Percentiles rank a stretch among this genome's conserved stretches.
Conservation (phyloP, 768 basidiomycete genomes). For the Rhizopogon sp. region DNA sequence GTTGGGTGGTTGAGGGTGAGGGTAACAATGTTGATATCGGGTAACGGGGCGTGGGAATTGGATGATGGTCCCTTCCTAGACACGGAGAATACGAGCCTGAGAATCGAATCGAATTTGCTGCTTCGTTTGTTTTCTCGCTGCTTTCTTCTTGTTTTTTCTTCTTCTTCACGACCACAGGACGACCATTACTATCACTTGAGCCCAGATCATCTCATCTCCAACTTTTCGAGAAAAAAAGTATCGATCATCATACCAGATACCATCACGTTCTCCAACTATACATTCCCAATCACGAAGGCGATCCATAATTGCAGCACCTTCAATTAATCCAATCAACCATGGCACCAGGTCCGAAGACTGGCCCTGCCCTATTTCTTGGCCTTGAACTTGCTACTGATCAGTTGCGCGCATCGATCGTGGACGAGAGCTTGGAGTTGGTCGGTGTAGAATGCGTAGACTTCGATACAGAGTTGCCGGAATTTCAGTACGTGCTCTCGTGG, state of each 20-base stretch:
- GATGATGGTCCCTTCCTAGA: constrained; percentile 12
- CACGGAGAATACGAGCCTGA: constrained; percentile 6
- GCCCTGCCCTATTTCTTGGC: constrained; percentile 69
- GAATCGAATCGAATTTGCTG: constrained; percentile 8
- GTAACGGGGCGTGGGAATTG: constrained; percentile 24
- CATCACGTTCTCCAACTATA: constrained; percentile 16
- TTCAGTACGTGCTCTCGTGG: constrained; percentile 54
- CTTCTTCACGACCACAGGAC: constrained; percentile 23
- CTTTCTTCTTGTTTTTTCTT: constrained; percentile 6
- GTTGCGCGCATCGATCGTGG: constrained; percentile 77
- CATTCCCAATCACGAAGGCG: constrained; percentile 5
- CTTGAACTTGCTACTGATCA: constrained; percentile 85
- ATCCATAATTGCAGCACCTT: constrained; percentile 1
- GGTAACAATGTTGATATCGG: background rate
- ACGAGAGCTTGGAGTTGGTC: constrained; percentile 76
- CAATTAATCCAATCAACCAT: constrained; percentile 12
- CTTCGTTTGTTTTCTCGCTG: constrained; percentile 11
- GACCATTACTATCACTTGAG: constrained; percentile 4
- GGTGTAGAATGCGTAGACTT: constrained; percentile 83
- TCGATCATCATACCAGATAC: constrained; percentile 24
- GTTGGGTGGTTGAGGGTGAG: too few relatives aligned
- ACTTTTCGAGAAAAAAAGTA: background rate
- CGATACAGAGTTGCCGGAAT: constrained; percentile 73
- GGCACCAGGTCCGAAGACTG: constrained; percentile 34
- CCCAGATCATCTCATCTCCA: background rate